Evolutionary conservation across 495 filamentous ascomycete species (phyloP).

Genomic region (Tuber aestivum): DNA sequence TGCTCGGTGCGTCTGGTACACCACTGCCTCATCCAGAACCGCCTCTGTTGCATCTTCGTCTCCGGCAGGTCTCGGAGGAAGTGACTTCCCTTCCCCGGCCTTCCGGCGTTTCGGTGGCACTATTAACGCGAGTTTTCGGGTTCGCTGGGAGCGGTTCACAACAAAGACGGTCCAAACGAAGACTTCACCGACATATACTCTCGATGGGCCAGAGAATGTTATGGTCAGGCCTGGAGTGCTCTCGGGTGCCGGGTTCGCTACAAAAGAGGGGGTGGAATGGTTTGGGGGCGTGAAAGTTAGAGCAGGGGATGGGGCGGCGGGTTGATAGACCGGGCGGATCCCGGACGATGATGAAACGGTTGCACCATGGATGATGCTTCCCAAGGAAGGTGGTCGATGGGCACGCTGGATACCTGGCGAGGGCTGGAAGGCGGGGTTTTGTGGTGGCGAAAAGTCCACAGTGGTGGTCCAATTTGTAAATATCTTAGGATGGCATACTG

Average conservation of each 20-base stretch:
- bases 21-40: constrained; percentile 74
- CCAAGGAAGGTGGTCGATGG: constrained; percentile 57
- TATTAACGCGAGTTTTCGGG: constrained; percentile 74
- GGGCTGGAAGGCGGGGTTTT: constrained; percentile 52
- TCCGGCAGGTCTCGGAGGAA: constrained; percentile 50
- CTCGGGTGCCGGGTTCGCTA: constrained; percentile 48
- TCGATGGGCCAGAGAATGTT: constrained; percentile 41
- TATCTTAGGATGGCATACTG: constrained; percentile 65
- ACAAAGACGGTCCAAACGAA: constrained; percentile 88
- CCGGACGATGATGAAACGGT: constrained; percentile 39
- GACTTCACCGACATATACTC: constrained; percentile 62
- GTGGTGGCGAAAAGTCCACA: constrained; percentile 69
- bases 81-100: constrained; percentile 56
- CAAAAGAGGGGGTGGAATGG: constrained; percentile 49
- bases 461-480: constrained; percentile 73
- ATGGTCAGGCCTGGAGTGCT: constrained; percentile 35
- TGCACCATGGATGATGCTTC: constrained; percentile 47
- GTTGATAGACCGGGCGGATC: constrained; percentile 44
- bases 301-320: constrained; percentile 49
- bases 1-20: constrained; percentile 75
- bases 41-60: constrained; percentile 59
- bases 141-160: constrained; percentile 61
- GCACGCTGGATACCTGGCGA: constrained; percentile 60
- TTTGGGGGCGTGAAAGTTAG: constrained; percentile 53
- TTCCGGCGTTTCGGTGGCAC: constrained; percentile 71